Percentiles rank a stretch among this genome's conserved stretches.
phyloP scores from a whole-genome alignment of 495 filamentous ascomycete genomes.

The Aspergillus incahuasiensis region DNA sequence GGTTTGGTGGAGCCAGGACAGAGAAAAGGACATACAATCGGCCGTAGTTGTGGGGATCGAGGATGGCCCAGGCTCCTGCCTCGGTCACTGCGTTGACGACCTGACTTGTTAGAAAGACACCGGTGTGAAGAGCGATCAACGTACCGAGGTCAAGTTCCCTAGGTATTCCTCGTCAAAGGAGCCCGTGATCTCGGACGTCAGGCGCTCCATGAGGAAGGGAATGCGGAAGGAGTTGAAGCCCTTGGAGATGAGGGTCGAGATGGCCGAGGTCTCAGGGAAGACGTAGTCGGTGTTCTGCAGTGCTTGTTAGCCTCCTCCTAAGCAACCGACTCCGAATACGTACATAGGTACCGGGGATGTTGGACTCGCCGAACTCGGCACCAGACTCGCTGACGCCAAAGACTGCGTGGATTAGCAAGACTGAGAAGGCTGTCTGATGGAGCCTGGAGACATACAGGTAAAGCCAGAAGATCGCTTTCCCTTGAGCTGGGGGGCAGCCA shows the following conservation, averaged over 20 bases:
- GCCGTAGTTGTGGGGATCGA: constrained; percentile 71
- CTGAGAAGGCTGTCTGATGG: constrained; percentile 1
- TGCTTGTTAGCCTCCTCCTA: neutral
- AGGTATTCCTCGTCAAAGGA: constrained; percentile 39
- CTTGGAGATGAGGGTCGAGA: constrained; percentile 54
- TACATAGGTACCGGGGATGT: constrained; percentile 45
- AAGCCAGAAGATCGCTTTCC: constrained; percentile 11
- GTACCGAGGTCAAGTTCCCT: constrained; percentile 38
- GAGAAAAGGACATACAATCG: constrained; percentile 40
- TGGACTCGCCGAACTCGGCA: constrained; percentile 45
- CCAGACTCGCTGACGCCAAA: constrained; percentile 40
- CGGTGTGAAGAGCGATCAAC: neutral
- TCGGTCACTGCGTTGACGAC: constrained; percentile 58
- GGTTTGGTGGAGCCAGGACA: too few relatives aligned
- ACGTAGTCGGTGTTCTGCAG: constrained; percentile 50
- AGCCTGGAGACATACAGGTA: constrained; percentile 7
- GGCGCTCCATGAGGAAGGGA: constrained; percentile 66
- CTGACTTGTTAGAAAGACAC: constrained; percentile 22
- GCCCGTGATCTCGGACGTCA: constrained; percentile 47
- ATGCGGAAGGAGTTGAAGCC: constrained; percentile 71
- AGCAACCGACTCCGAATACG: neutral
- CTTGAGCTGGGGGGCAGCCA: constrained; percentile 19
- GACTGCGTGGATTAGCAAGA: constrained; percentile 25
- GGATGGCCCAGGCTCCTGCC: constrained; percentile 58
- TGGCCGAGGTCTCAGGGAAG: constrained; percentile 52